A percentile compares a stretch with the other conserved stretches of the same genome.
phyloP scores from a whole-genome alignment of 805 yeast genomes.

The Jamesozyma lodderae region DNA sequence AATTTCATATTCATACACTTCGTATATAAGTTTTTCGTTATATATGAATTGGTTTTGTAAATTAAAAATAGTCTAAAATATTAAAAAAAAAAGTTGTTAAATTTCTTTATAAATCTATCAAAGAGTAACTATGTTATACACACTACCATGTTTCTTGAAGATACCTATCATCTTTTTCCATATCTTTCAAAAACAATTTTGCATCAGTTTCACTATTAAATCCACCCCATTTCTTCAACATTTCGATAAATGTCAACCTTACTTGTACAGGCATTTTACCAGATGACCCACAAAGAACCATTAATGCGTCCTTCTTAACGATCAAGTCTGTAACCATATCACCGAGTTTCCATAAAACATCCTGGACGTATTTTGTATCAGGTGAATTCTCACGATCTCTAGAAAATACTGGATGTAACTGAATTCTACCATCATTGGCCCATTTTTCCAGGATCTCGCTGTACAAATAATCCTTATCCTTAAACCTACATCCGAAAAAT shows the following conservation, averaged over 20 bases:
- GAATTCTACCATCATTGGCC: slow-evolving; percentile 30
- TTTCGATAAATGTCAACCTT: slow-evolving; percentile 63
- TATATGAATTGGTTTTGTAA: too few species aligned
- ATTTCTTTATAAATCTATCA: too few species aligned
- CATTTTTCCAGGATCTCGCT: slow-evolving; percentile 42
- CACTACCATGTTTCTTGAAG: slow-evolving; percentile 86
- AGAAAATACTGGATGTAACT: slow-evolving; percentile 39
- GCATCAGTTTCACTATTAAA: slow-evolving; percentile 37
- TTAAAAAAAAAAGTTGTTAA: too few species aligned
- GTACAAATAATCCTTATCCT: slow-evolving; percentile 61
- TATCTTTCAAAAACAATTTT: slow-evolving; percentile 38
- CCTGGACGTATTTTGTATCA: slow-evolving; percentile 67
- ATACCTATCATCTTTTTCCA: slow-evolving; percentile 62
- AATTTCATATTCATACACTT: too few species aligned
- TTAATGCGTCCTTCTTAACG: slow-evolving; percentile 43
- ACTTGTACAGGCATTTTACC: slow-evolving; percentile 92
- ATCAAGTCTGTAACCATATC: slow-evolving; percentile 44
- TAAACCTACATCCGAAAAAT: slow-evolving; percentile 68
- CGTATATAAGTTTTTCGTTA: too few species aligned
- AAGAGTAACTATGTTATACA: too few species aligned
- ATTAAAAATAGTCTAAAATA: too few species aligned
- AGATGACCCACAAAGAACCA: slow-evolving; percentile 86
- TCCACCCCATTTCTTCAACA: slow-evolving; percentile 40
- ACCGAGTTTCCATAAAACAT: slow-evolving; percentile 46
- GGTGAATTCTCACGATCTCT: slow-evolving; percentile 35